A percentile compares a stretch with the other conserved stretches of the same genome.
Evolutionary conservation across 1,284 basidiomycete species (phyloP).

Genomic region (Boletellus deceptivus): DNA sequence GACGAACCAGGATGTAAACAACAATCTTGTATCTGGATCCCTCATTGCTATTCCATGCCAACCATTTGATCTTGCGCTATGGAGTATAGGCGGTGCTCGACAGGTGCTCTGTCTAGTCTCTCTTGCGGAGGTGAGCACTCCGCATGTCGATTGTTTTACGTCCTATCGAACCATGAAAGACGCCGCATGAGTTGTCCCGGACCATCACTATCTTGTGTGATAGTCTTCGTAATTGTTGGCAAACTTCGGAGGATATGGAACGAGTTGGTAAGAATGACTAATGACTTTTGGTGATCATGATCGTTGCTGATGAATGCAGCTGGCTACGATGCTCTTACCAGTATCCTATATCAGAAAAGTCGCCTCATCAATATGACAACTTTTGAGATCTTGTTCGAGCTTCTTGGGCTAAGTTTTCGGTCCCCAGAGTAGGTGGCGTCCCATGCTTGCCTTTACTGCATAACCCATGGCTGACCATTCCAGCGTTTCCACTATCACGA

Average conservation of each 20-base stretch:
- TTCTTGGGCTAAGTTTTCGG: constrained; percentile 80
- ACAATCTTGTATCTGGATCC: constrained; percentile 41
- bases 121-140: constrained; percentile 58
- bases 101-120: constrained; percentile 77
- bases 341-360: constrained; percentile 71
- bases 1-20: background rate
- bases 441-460: background rate
- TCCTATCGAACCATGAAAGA: constrained; percentile 39
- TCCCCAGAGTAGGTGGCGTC: constrained; percentile 64
- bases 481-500: constrained; percentile 80
- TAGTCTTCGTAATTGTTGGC: constrained; percentile 82
- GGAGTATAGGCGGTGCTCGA: constrained; percentile 82
- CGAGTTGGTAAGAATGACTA: constrained; percentile 58
- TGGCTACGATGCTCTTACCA: constrained; percentile 84
- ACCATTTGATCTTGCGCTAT: constrained; percentile 75
- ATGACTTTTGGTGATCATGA: background rate
- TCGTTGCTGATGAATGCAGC: constrained; percentile 43
- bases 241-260: constrained; percentile 91
- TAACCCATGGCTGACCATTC: constrained; percentile 5
- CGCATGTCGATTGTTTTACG: background rate
- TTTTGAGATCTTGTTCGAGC: constrained; percentile 79
- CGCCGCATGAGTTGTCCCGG: constrained; percentile 68
- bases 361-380: constrained; percentile 74
- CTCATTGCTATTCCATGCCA: constrained; percentile 59
- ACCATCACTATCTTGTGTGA: constrained; percentile 75